Conservation (phyloP, 139 green algal species). For the Klebsormidium nitens region DNA sequence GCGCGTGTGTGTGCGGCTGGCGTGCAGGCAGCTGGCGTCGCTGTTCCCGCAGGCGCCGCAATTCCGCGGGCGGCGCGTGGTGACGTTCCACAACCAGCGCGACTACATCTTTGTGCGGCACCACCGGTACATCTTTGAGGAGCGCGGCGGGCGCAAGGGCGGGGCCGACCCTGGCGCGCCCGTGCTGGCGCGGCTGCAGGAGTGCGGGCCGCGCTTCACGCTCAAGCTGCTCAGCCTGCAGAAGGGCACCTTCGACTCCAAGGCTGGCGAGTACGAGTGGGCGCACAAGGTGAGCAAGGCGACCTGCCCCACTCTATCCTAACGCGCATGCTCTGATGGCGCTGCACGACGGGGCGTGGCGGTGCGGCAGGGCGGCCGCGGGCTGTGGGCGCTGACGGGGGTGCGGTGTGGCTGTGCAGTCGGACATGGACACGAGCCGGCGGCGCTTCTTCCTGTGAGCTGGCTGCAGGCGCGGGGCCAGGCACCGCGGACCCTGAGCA, state of each 20-base stretch:
- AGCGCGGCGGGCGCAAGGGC: no score
- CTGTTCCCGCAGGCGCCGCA: slow-evolving; percentile 88
- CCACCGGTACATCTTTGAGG: slow-evolving; percentile 40
- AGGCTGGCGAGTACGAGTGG: slow-evolving; percentile 95
- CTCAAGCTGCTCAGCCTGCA: slow-evolving; percentile 86
- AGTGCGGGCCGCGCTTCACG: slow-evolving; percentile 95
- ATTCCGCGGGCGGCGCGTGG: slow-evolving; percentile 80
- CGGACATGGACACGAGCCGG: slow-evolving; percentile 69
- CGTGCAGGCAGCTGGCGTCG: slow-evolving; percentile 56
- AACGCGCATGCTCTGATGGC: slow-evolving; percentile 24
- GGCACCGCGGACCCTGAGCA: no score
- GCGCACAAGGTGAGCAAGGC: slow-evolving; percentile 54
- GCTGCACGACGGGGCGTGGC: not conserved
- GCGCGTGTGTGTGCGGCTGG: not conserved
- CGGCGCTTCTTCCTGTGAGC: slow-evolving; percentile 63
- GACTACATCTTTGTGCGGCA: slow-evolving; percentile 96
- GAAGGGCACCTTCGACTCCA: slow-evolving; percentile 91
- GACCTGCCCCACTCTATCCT: not conserved
- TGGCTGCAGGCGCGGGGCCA: not conserved
- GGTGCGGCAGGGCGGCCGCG: not conserved
- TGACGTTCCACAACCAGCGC: slow-evolving; percentile 98
- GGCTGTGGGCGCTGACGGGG: not conserved
- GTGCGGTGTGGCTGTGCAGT: slow-evolving; percentile 3
- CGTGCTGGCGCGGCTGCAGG: no score
- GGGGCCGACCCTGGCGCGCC: not conserved